These are phyloP conservation scores for Yamadazyma olivae DNA, from an alignment of 805 yeast genomes.

Conservation along the genomic window DNA sequence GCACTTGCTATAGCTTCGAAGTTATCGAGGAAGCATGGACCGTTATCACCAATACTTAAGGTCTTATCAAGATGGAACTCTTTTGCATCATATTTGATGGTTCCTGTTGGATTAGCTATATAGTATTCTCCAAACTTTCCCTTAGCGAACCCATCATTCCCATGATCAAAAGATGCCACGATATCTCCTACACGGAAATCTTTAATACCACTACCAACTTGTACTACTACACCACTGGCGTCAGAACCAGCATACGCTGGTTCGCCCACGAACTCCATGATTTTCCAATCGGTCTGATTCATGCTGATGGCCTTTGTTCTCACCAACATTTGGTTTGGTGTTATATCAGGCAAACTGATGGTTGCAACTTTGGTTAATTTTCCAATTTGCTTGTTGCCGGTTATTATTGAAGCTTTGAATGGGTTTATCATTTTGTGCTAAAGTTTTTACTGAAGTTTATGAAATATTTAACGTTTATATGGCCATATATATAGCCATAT, in stretches of 20 bases:
- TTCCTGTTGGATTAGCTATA: slow-evolving; percentile 17
- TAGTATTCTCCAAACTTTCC: slow-evolving; percentile 58
- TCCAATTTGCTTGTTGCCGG: too few species aligned
- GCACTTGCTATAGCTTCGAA: slow-evolving; percentile 66
- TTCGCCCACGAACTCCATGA: not conserved
- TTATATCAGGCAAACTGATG: not conserved
- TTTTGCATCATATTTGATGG: slow-evolving; percentile 4
- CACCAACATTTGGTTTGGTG: slow-evolving; percentile 3
- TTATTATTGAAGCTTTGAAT: too few species aligned
- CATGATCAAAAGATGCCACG: slow-evolving; percentile 14
- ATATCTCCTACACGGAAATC: slow-evolving; percentile 17
- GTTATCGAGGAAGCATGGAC: slow-evolving; percentile 42
- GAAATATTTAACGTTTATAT: too few species aligned
- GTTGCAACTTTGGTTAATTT: slow-evolving; percentile 1
- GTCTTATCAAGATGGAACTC: slow-evolving; percentile 14
- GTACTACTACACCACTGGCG: slow-evolving; percentile 19
- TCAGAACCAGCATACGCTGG: slow-evolving; percentile 16
- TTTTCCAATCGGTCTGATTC: slow-evolving; percentile 21
- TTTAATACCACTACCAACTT: slow-evolving; percentile 18
- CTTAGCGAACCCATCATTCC: slow-evolving; percentile 52
- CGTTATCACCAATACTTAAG: slow-evolving; percentile 31
- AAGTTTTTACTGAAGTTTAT: too few species aligned
- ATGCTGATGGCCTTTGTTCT: slow-evolving; percentile 23
- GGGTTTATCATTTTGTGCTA: too few species aligned
- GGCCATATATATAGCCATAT: too few species aligned